Percentiles rank a stretch among this genome's conserved stretches.
phyloP scores from a whole-genome alignment of 805 yeast species.

The Pichia californica region DNA sequence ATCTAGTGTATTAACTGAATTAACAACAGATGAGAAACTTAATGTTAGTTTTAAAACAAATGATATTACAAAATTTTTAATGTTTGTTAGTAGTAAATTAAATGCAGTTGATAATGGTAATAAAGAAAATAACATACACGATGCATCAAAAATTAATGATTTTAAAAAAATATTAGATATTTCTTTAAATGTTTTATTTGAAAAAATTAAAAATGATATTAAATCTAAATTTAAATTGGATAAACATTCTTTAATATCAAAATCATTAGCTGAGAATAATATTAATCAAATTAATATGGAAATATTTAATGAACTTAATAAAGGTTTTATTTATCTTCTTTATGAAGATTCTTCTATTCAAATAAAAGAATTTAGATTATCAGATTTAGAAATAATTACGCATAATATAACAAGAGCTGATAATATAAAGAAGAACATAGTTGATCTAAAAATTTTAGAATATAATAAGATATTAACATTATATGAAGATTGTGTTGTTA shows the following conservation, averaged over 20 bases:
- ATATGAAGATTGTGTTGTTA: not conserved
- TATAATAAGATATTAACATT: not conserved
- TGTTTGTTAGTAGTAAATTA: slow-evolving; percentile 13
- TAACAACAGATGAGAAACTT: slow-evolving; percentile 32
- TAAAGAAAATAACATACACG: not conserved
- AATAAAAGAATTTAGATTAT: not conserved
- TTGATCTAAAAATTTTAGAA: not conserved
- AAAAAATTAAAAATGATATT: slow-evolving; percentile 19
- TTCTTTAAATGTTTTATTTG: slow-evolving; percentile 13
- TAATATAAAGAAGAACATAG: not conserved
- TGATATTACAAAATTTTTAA: slow-evolving; percentile 29
- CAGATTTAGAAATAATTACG: not conserved
- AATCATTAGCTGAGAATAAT: no score
- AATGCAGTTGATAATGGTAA: not conserved
- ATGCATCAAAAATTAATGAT: slow-evolving; percentile 2
- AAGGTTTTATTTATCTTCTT: not conserved
- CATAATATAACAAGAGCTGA: not conserved
- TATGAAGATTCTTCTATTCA: not conserved
- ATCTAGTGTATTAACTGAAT: slow-evolving; percentile 31
- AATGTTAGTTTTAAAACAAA: slow-evolving; percentile 18
- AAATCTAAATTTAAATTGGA: slow-evolving; percentile 7
- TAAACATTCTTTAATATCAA: not conserved
- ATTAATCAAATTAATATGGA: not conserved
- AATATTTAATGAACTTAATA: not conserved
- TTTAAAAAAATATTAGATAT: slow-evolving; percentile 12